phyloP scores from a whole-genome alignment of 371 early-diverging fungal genomes.

The Saksenaea oblongispora region DNA sequence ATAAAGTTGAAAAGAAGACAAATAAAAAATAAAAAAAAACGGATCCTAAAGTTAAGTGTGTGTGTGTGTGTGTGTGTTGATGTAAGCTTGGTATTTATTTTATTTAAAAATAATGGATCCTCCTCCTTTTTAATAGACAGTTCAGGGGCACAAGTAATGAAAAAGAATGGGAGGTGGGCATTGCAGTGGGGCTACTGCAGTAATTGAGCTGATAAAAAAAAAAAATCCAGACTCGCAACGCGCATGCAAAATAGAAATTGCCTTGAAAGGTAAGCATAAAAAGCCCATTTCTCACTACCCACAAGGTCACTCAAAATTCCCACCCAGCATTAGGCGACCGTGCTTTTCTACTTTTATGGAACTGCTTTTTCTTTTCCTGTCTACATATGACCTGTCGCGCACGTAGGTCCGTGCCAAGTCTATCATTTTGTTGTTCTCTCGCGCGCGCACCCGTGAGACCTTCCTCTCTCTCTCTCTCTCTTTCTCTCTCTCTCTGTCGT shows the following conservation, averaged over 20 bases:
- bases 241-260: not conserved
- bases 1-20: not conserved
- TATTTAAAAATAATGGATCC: not conserved
- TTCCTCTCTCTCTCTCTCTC: no score
- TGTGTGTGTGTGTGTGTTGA: no score
- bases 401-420: conserved; percentile 3
- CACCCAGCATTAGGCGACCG: conserved; percentile 14
- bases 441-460: no score
- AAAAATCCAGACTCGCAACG: not conserved
- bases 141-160: conserved; percentile 1
- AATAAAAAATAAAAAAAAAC: not conserved
- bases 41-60: not conserved
- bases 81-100: not conserved
- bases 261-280: not conserved
- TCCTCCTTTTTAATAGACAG: not conserved
- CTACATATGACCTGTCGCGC: not conserved
- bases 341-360: conserved; percentile 32
- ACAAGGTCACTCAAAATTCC: conserved; percentile 2
- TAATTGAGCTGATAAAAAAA: not conserved
- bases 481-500: no score
- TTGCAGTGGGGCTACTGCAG: not conserved
- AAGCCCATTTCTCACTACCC: not conserved
- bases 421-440: no score
- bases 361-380: not conserved
- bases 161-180: not conserved